Percentiles rank a stretch among this genome's conserved stretches.
These are phyloP conservation scores for Catenaria anguillulae DNA, from an alignment of 371 early-diverging fungal species.

Conservation along the genomic window DNA sequence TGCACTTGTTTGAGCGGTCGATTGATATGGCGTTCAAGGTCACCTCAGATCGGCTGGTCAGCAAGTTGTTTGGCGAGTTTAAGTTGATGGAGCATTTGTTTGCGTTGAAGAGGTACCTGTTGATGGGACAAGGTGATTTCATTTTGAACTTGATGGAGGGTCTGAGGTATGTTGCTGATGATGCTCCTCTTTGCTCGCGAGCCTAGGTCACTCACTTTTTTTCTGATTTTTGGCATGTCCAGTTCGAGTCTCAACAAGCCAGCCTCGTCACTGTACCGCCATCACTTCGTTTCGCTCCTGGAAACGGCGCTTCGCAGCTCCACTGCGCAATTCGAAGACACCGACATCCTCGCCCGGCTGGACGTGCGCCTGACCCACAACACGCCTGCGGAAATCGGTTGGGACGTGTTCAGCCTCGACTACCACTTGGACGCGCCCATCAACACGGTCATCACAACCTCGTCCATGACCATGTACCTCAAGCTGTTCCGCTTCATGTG, in stretches of 20 bases:
- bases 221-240: constrained; percentile 14
- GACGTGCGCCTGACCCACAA: constrained; percentile 59
- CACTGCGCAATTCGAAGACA: constrained; percentile 73
- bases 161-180: constrained; percentile 54
- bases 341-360: constrained; percentile 56
- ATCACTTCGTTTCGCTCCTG: constrained; percentile 69
- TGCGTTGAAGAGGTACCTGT: constrained; percentile 74
- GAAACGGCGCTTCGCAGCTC: constrained; percentile 79
- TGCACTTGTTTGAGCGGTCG: constrained; percentile 45
- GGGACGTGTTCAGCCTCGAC: constrained; percentile 82
- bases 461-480: constrained; percentile 62
- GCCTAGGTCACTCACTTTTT: background rate
- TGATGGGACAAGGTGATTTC: constrained; percentile 93
- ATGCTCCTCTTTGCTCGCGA: background rate
- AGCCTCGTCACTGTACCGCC: constrained; percentile 60
- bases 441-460: constrained; percentile 58
- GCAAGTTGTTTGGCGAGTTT: constrained; percentile 55
- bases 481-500: constrained; percentile 76
- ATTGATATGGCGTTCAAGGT: constrained; percentile 55
- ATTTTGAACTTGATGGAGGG: constrained; percentile 72
- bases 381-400: constrained; percentile 59
- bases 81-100: constrained; percentile 66
- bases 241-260: constrained; percentile 48
- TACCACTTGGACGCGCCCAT: constrained; percentile 74
- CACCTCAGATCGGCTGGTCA: constrained; percentile 54